Evolutionary conservation across 1,284 basidiomycete species (phyloP), one percentile per base, ranked within the genome.

Genomic region (Meira miltonrushii): DNA sequence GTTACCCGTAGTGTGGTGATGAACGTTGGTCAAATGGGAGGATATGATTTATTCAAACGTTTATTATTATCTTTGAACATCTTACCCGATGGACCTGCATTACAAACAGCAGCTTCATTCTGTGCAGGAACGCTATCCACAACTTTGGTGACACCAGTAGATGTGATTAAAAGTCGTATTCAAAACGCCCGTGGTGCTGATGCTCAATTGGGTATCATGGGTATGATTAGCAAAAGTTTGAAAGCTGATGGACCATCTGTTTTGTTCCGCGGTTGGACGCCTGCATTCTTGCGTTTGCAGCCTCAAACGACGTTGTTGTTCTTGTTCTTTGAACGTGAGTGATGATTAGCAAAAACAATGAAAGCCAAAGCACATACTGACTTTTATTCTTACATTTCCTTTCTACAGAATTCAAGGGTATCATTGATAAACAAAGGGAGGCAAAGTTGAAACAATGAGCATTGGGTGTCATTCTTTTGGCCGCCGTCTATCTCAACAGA

Each of bases 181-280:
- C 81, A 81, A 81, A 64, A 63, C 28, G 49, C 55, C 1, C 47
- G 52, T 25, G 53, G 38, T n/a, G 23, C 37, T 13, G 50, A 53
- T 19, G 50, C 50, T 17, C 23, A 53, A 23, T 23, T 39, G 4
- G 50, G 50, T 5, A 53, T 53, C 50, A 53, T 53, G 50, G 46
- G 46, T 5, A 50, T 48, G 19, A 53, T 64, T 28, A 51, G 58
- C 43, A 46, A 44, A 17, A 40, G 51, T 49, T 64, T 75, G 19
- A 57, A 69, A 19, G 60, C 65, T 19, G 70, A 76, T 62, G 80
- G 81, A 5, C 75, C 79, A 8, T 61, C 68, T 17, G 81, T 81
- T 77, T 65, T 82, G 50, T 80, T 82, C 71, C 79, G 79, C 62
- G 81, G 81, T n/a, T 82, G 81, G 81, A 74, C 80, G n/a, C 81